phyloP scores from a whole-genome alignment of 108 stramenopile species.

The Pseudonitzschia pungens region DNA sequence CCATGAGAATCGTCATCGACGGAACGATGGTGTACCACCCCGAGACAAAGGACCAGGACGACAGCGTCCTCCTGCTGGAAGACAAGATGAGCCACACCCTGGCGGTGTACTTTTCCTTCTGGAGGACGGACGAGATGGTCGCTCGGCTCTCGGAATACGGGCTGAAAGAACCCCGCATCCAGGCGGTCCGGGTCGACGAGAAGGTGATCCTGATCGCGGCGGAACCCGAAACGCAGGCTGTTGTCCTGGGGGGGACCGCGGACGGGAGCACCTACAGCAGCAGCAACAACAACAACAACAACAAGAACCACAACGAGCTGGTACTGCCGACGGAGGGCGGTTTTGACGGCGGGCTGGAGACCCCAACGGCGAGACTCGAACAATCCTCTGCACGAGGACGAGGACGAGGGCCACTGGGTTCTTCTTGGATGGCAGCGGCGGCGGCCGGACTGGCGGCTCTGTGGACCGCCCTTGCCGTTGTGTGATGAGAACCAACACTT shows the following conservation, averaged over 20 bases:
- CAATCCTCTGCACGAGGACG: too few relatives aligned
- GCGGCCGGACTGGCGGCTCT: too few relatives aligned
- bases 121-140: conserved; percentile 8
- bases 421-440: too few relatives aligned
- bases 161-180: background rate
- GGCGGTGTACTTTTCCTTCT: conserved; percentile 6
- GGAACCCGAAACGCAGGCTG: too few relatives aligned
- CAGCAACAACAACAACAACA: too few relatives aligned
- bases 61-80: background rate
- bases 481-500: too few relatives aligned
- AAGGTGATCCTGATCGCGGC: background rate
- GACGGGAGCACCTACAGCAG: too few relatives aligned
- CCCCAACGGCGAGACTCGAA: too few relatives aligned
- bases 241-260: too few relatives aligned
- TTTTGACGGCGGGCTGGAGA: too few relatives aligned
- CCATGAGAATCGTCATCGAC: conserved; percentile 6
- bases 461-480: too few relatives aligned
- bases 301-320: background rate
- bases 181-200: background rate
- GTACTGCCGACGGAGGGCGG: background rate
- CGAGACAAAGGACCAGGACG: background rate
- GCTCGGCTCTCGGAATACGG: background rate
- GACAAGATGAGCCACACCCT: conserved; percentile 9
- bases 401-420: too few relatives aligned
- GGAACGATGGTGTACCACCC: conserved; percentile 3